Conservation (phyloP, 352 stramenopile genomes). For the Pythium guiyangense region DNA sequence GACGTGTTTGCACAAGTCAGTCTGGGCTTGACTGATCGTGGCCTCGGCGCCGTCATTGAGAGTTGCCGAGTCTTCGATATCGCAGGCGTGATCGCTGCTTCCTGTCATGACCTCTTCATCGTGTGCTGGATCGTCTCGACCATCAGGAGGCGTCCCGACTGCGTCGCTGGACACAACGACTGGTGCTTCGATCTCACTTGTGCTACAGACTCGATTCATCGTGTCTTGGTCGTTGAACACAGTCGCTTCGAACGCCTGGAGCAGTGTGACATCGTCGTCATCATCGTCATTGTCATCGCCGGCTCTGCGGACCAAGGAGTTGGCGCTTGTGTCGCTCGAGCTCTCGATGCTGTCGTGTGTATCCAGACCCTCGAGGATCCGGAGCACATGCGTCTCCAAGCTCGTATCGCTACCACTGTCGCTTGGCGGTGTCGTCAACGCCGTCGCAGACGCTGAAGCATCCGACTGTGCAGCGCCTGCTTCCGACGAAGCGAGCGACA, state of each 20-base stretch:
- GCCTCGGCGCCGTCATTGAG: too few species aligned
- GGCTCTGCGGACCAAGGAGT: not conserved
- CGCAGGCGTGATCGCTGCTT: too few species aligned
- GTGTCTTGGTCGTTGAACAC: not conserved
- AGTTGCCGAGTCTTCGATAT: too few species aligned
- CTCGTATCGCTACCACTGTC: constrained; percentile 18
- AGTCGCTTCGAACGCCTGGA: constrained; percentile 4
- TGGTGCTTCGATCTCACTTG: not conserved
- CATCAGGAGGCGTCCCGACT: not conserved
- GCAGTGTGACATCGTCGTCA: constrained; percentile 7
- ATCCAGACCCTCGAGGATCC: constrained; percentile 6
- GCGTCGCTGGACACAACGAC: not conserved
- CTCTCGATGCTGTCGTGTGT: constrained; percentile 1
- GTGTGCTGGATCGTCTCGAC: not conserved
- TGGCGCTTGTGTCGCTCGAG: not conserved
- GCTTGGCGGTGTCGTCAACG: not conserved
- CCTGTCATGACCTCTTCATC: too few species aligned
- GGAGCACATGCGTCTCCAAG: constrained; percentile 27
- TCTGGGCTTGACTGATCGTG: too few species aligned
- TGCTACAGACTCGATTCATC: not conserved
- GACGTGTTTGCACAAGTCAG: too few species aligned
- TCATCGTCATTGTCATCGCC: not conserved
- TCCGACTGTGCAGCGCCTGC: not conserved
- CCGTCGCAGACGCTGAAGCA: not conserved
- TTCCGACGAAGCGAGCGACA: not conserved